These are phyloP conservation scores for Pterulicium gracile DNA, from an alignment of 1,284 basidiomycete genomes.

Conservation along the genomic window DNA sequence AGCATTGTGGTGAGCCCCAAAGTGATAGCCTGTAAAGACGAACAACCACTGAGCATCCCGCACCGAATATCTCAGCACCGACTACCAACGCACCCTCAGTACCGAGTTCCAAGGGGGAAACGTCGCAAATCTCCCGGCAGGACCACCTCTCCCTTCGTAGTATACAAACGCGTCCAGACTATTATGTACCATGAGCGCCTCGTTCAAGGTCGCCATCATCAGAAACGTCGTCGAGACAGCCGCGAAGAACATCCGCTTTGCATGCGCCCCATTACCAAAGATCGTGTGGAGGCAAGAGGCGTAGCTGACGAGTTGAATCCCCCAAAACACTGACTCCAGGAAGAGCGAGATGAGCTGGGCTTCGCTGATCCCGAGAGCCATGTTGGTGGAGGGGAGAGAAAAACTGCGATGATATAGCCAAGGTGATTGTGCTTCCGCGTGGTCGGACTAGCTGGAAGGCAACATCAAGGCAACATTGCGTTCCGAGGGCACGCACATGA, in stretches of 20 bases:
- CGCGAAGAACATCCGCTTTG: background rate
- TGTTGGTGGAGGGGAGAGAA: background rate
- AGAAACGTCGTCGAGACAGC: background rate
- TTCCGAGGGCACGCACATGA: too few relatives aligned
- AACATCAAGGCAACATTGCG: too few relatives aligned
- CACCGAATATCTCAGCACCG: too few relatives aligned
- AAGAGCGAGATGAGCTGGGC: background rate
- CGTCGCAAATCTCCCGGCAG: background rate
- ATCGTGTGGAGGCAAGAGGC: background rate
- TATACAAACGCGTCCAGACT: background rate
- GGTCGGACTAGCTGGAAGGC: too few relatives aligned
- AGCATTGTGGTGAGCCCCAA: background rate
- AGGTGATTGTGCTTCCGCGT: too few relatives aligned
- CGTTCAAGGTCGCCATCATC: background rate
- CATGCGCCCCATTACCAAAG: background rate
- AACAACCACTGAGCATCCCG: too few relatives aligned
- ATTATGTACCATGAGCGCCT: background rate
- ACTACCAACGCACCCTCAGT: background rate
- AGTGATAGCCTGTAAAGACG: background rate
- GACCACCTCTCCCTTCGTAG: background rate
- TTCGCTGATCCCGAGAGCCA: background rate
- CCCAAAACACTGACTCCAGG: background rate
- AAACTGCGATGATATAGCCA: too few relatives aligned
- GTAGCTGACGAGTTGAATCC: background rate
- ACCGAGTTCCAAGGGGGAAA: background rate